Base-by-base conservation (phyloP, 305 asterid genomes). In the Fraxinus ornus region DNA sequence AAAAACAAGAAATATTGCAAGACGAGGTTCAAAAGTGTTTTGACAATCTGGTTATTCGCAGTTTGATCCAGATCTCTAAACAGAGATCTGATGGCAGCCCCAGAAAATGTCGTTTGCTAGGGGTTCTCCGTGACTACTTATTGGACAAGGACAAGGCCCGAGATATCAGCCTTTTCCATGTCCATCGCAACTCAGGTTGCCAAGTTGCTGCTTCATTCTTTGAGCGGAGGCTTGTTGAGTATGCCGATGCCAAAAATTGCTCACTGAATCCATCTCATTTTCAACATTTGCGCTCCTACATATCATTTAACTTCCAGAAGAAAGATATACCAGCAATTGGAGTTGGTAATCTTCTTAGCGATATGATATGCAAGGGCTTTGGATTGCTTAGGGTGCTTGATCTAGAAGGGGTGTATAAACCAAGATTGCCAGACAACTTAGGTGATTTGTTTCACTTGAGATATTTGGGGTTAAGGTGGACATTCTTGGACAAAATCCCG, bases 401-500 rank as follows among this genome's bases (percentile, higher is more conserved):
- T 86, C 87, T 91, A 22, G 94, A 91, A 83, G 90, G 91, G 13
- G 88, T 91, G 24, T 89, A 87, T 73, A 82, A 84, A 75, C 92
- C 94, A 44, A 78, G 85, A 70, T 85, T 91, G 84, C 94, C 94
- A 6, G 88, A 89, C 7, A 86, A 87, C 78, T 87, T 91, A n/a
- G 91, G 94, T 5, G 82, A 89, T 78, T 82, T 89, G 72, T 76
- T 83, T 84, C 86, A 81, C 70, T 77, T 91, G 79, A 87, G 91
- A 85, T 91, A 91, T 81, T 78, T 91, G 30, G 94, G 94, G 10
- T 83, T 91, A 81, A 88, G 94, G 86, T 89, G 94, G 94, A 91
- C 94, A 78, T 89, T 84, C 90, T 80, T 89, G 83, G 94, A 89
- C 76, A 78, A 68, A 36, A 87, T 91, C 19, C 94, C 94, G 8